phyloP scores from a whole-genome alignment of 805 yeast species.

The Pichia phayaonensis region DNA sequence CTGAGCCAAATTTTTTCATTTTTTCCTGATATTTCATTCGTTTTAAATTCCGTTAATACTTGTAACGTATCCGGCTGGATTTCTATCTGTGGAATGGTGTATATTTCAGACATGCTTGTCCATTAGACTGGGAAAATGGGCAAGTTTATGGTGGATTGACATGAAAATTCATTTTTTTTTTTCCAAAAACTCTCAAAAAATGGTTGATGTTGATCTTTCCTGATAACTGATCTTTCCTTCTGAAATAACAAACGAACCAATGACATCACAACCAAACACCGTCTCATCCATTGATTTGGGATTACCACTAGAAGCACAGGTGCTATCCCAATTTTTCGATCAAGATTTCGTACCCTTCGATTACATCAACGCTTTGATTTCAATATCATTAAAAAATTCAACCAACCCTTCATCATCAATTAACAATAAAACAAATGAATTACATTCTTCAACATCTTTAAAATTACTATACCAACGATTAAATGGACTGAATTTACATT shows the following conservation, averaged over 20 bases:
- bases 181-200: not conserved
- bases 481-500: conserved; percentile 44
- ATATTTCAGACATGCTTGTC: not conserved
- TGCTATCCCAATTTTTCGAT: conserved; percentile 62
- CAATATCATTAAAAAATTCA: conserved; percentile 13
- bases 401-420: not conserved
- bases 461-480: conserved; percentile 24
- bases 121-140: no score
- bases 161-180: no score
- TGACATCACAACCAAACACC: not conserved
- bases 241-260: not conserved
- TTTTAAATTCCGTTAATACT: not conserved
- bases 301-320: conserved; percentile 19
- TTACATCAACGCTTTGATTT: conserved; percentile 55
- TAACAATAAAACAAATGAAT: not conserved
- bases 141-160: no score
- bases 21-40: not conserved
- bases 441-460: conserved; percentile 10
- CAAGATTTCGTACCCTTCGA: conserved; percentile 56
- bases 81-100: not conserved
- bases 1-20: conserved; percentile 4
- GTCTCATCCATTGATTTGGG: conserved; percentile 5
- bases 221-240: not conserved
- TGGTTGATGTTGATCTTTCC: not conserved
- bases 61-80: conserved; percentile 5